Evolutionary conservation across 1,139 yeast species (phyloP), one percentile per base, ranked within the genome.

Genomic region (Pichia sp.): DNA sequence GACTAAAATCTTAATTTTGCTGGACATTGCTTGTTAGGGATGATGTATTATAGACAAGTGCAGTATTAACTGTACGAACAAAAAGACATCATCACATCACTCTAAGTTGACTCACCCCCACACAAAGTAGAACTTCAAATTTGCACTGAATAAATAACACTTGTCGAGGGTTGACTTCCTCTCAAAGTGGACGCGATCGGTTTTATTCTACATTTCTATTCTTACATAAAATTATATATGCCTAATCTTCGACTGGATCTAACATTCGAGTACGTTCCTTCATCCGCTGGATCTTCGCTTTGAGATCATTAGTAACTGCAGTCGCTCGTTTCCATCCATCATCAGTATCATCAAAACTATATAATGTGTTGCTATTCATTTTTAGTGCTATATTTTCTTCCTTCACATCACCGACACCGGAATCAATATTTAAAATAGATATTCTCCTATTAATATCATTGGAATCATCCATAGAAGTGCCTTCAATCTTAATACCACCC

Each of bases 251-350:
- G 10, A 26, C 29, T 21, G 32, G 8, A 23, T 50, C 54, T 32
- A 55, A 38, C 39, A 53, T 54, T 47, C 77, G 61, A 3, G 79
- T 66, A 42, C 78, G 69, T 14, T 86, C 86, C 59, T 81, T 84
- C 96, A 88, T 87, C 61, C 83, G 81, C 60, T 86, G 95, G 37
- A 89, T 88, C 50, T 96, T 67, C 1, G 88, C 95, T 58, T 83
- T 83, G 21, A 58, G 48, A 59, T 84, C 93, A 14, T 78, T 76
- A 1, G 96, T 88, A 13, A 87, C 93, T 51, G 85, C 95, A 0
- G 93, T 91, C 0, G 96, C 96, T 39, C 91, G 74, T 54, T 74
- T 76, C 96, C 96, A 88, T 52, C 82, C 78, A 45, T 84, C 94
- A 51, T 79, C 86, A 40, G 70, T 72, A 31, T 70, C 64, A 40